phyloP scores from a whole-genome alignment of 2,329 filamentous ascomycete species.

The Botryotinia calthae region DNA sequence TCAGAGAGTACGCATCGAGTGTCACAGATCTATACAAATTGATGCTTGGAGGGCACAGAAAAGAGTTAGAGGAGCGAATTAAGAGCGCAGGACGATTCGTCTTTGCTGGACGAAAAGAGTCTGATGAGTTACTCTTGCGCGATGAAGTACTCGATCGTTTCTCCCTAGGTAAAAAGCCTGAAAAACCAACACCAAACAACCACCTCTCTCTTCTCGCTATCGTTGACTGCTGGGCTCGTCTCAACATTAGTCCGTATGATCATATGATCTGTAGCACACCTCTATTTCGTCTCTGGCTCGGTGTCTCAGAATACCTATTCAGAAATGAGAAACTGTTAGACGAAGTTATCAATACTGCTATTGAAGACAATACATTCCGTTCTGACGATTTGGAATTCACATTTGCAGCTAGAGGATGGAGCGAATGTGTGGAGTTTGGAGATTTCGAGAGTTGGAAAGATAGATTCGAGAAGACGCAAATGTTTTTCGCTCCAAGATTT shows the following conservation, averaged over 20 bases:
- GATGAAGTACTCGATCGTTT: conserved; percentile 87
- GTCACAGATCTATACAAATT: conserved; percentile 95
- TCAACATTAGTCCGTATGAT: conserved; percentile 93
- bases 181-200: conserved; percentile 73
- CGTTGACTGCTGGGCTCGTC: conserved; percentile 96
- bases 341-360: conserved; percentile 79
- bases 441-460: conserved; percentile 92
- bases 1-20: conserved; percentile 86
- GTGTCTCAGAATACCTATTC: conserved; percentile 96
- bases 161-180: conserved; percentile 66
- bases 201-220: conserved; percentile 92
- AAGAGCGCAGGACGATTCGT: conserved; percentile 76
- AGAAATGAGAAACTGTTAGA: conserved; percentile 77
- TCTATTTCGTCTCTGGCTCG: conserved; percentile 92
- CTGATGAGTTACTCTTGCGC: conserved; percentile 64
- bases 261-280: conserved; percentile 99
- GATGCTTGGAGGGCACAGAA: conserved; percentile 81
- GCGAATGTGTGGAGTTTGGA: conserved; percentile 84
- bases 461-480: conserved; percentile 85
- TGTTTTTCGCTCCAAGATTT: conserved; percentile 89
- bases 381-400: conserved; percentile 96
- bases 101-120: conserved; percentile 53
- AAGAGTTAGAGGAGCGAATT: conserved; percentile 72
- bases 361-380: conserved; percentile 89
- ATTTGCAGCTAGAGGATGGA: conserved; percentile 94